Evolutionary conservation across 208 protist genomes (phyloP).

Genomic region (Crithidia expoeki): DNA sequence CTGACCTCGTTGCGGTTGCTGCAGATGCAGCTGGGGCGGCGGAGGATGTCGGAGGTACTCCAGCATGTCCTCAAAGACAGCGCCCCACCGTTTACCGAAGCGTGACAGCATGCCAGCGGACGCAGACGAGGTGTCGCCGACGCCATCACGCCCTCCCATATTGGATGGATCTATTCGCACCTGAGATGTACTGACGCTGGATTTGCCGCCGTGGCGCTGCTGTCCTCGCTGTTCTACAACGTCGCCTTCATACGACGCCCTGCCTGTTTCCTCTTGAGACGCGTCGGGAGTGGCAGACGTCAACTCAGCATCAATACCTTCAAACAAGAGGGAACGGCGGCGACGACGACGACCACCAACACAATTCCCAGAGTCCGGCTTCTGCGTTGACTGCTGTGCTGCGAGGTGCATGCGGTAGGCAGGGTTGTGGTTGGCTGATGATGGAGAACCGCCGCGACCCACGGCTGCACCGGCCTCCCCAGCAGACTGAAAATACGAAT

Average conservation of each 20-base stretch:
- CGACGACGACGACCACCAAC: background rate
- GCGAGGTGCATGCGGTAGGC: conserved; percentile 32
- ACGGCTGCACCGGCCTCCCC: too few relatives aligned
- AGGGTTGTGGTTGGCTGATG: background rate
- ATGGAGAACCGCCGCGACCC: background rate
- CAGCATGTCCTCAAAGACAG: conserved; percentile 55
- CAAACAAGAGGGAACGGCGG: conserved; percentile 10
- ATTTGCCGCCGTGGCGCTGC: too few relatives aligned
- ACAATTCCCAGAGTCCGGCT: background rate
- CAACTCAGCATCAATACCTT: background rate
- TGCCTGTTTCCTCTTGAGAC: background rate
- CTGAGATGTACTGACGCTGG: background rate
- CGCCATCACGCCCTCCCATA: background rate
- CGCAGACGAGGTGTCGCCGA: background rate
- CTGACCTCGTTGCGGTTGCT: background rate
- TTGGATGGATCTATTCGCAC: background rate
- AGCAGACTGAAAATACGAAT: background rate
- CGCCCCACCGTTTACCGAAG: conserved; percentile 52
- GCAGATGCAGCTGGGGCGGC: background rate
- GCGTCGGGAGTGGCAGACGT: background rate
- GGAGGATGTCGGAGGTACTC: background rate
- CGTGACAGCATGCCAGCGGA: conserved; percentile 36
- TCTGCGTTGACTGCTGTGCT: conserved; percentile 34
- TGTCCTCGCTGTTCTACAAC: background rate
- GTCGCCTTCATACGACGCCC: background rate